Conservation (phyloP, 2,329 filamentous ascomycete genomes). For the Fusarium irregulare region DNA sequence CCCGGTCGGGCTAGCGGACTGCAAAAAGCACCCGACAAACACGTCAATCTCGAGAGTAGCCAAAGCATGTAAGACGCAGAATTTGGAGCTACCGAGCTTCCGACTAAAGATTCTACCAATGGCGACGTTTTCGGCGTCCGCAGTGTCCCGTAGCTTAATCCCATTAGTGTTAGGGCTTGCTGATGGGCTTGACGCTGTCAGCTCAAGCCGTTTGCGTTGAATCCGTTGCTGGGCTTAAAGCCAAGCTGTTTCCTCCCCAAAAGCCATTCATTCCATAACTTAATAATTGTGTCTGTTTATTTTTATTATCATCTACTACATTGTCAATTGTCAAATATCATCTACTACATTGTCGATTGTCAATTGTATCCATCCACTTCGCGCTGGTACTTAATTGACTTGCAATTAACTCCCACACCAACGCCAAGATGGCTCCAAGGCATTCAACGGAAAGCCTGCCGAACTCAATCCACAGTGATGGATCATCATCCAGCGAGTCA, state of each 20-base stretch:
- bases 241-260: not conserved
- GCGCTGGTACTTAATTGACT: not conserved
- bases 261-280: not conserved
- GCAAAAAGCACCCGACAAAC: not conserved
- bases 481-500: constrained; percentile 2
- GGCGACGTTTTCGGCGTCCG: not conserved
- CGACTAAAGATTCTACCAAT: not conserved
- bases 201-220: not conserved
- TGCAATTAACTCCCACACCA: not conserved
- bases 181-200: not conserved
- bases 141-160: not conserved
- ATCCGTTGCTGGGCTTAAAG: not conserved
- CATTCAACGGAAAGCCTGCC: not conserved
- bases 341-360: not conserved
- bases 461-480: not conserved
- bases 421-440: constrained; percentile 6
- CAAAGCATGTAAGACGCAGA: not conserved
- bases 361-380: no score
- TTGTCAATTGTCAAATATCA: not conserved
- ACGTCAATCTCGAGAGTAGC: not conserved
- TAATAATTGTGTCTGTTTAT: not conserved
- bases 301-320: not conserved
- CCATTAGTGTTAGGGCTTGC: not conserved
- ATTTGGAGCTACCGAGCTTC: not conserved
- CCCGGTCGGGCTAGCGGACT: not conserved